phyloP scores from a whole-genome alignment of 2,329 filamentous ascomycete genomes.

The Colletotrichum spinosum region DNA sequence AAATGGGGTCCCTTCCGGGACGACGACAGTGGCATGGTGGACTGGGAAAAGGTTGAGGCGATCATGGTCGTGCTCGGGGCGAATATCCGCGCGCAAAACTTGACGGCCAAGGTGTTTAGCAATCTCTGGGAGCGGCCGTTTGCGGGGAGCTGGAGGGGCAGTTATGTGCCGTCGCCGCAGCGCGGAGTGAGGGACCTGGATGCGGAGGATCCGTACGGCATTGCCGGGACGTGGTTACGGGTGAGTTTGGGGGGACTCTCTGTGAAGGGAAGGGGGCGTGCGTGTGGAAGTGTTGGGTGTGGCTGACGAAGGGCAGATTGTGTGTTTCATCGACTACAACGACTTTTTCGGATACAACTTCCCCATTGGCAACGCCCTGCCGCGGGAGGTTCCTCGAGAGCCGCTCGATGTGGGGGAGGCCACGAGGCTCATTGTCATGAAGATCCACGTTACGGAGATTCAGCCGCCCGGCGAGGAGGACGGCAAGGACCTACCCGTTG shows the following conservation, averaged over 20 bases:
- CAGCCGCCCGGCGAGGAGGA: slow-evolving; percentile 69
- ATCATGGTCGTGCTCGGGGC: slow-evolving; percentile 76
- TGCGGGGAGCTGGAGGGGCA: slow-evolving; percentile 64
- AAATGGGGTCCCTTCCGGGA: slow-evolving; percentile 79
- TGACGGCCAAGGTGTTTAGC: slow-evolving; percentile 59
- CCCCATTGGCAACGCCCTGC: slow-evolving; percentile 53
- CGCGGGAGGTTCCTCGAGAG: slow-evolving; percentile 53
- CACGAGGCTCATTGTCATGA: slow-evolving; percentile 77
- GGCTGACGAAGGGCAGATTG: slow-evolving; percentile 44
- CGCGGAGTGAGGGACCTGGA: slow-evolving; percentile 58
- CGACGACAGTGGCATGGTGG: slow-evolving; percentile 71
- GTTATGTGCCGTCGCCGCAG: slow-evolving; percentile 54
- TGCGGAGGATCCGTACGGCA: slow-evolving; percentile 74
- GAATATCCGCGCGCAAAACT: slow-evolving; percentile 66
- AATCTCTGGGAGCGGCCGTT: slow-evolving; percentile 69
- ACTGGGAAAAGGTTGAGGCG: slow-evolving; percentile 86
- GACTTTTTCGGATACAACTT: slow-evolving; percentile 83
- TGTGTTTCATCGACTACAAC: slow-evolving; percentile 72
- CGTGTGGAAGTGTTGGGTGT: not conserved
- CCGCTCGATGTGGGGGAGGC: slow-evolving; percentile 74
- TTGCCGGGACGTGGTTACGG: slow-evolving; percentile 78
- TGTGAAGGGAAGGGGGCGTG: too few relatives aligned
- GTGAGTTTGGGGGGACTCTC: slow-evolving; percentile 52
- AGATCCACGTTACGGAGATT: slow-evolving; percentile 70
- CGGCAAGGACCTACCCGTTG: slow-evolving; percentile 69